Conservation (phyloP, 495 filamentous ascomycete genomes). For the Saxispiralis lemnorum region DNA sequence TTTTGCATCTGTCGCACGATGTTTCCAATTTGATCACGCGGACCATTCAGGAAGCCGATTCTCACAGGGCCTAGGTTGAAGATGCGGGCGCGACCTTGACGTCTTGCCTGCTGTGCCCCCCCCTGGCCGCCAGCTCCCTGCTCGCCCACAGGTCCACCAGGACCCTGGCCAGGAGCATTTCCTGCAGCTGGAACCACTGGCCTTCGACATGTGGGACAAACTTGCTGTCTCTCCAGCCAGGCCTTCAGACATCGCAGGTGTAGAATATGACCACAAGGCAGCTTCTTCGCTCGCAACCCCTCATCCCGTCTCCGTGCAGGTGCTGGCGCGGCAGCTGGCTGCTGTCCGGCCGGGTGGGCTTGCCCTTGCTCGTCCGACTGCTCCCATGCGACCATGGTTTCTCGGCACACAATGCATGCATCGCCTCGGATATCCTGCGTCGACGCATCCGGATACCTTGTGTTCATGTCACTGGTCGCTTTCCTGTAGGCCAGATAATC, state of each 20-base stretch:
- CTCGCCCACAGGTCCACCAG: conserved; percentile 2
- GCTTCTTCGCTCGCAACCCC: conserved; percentile 75
- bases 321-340: conserved; percentile 10
- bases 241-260: conserved; percentile 88
- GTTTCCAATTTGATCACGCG: conserved; percentile 11
- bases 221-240: conserved; percentile 96
- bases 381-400: conserved; percentile 71
- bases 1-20: conserved; percentile 13
- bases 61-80: conserved; percentile 46
- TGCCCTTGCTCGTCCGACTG: conserved; percentile 23
- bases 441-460: conserved; percentile 79
- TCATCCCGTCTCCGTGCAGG: conserved; percentile 41
- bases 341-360: conserved; percentile 5
- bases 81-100: conserved; percentile 28
- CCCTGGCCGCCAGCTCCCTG: conserved; percentile 14
- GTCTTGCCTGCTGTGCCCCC: conserved; percentile 13
- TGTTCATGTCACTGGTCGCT: conserved; percentile 80
- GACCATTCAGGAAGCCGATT: conserved; percentile 24
- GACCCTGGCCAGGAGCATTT: not conserved
- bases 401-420: conserved; percentile 93
- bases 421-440: conserved; percentile 77
- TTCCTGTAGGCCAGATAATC: conserved; percentile 79
- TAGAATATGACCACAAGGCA: conserved; percentile 88
- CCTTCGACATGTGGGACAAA: conserved; percentile 83
- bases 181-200: conserved; percentile 40